Evolutionary conservation across 2,329 filamentous ascomycete genomes (phyloP).

Genomic region (Mycogone perniciosa): DNA sequence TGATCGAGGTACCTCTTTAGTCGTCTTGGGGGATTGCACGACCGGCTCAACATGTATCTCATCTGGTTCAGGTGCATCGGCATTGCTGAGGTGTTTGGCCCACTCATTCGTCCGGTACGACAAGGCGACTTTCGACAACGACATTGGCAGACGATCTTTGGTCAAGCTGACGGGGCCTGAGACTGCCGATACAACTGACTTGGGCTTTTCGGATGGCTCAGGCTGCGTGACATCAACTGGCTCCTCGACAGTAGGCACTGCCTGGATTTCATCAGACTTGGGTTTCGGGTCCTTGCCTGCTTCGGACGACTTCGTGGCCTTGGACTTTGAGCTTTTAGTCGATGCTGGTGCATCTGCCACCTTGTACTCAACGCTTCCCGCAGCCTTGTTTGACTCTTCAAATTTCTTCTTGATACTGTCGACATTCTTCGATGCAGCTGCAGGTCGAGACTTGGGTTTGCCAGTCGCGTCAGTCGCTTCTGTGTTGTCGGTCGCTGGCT

Average conservation of each 20-base stretch:
- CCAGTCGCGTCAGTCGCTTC: too few relatives aligned
- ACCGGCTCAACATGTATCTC: slow-evolving; percentile 46
- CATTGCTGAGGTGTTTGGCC: slow-evolving; percentile 79
- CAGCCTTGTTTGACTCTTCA: too few relatives aligned
- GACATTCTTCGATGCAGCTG: too few relatives aligned
- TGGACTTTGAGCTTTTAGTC: too few relatives aligned
- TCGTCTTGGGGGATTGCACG: slow-evolving; percentile 11
- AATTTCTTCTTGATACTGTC: too few relatives aligned
- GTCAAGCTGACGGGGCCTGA: slow-evolving; percentile 46
- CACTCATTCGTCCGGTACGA: slow-evolving; percentile 92
- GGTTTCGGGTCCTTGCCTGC: too few relatives aligned
- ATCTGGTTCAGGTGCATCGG: slow-evolving; percentile 65
- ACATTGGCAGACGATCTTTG: slow-evolving; percentile 59
- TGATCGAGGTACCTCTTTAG: slow-evolving; percentile 50
- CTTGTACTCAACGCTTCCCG: too few relatives aligned
- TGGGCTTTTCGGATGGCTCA: slow-evolving; percentile 27
- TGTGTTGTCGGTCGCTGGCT: too few relatives aligned
- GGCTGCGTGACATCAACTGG: slow-evolving; percentile 11
- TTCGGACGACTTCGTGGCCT: too few relatives aligned
- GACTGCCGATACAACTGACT: slow-evolving; percentile 36
- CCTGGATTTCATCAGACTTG: not conserved
- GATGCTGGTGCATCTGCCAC: too few relatives aligned
- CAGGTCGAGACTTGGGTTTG: too few relatives aligned
- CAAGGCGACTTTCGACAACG: slow-evolving; percentile 68
- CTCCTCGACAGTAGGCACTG: slow-evolving; percentile 9